These are phyloP conservation scores for Leccinum variicolor DNA, from an alignment of 768 basidiomycete genomes.

Conservation along the genomic window DNA sequence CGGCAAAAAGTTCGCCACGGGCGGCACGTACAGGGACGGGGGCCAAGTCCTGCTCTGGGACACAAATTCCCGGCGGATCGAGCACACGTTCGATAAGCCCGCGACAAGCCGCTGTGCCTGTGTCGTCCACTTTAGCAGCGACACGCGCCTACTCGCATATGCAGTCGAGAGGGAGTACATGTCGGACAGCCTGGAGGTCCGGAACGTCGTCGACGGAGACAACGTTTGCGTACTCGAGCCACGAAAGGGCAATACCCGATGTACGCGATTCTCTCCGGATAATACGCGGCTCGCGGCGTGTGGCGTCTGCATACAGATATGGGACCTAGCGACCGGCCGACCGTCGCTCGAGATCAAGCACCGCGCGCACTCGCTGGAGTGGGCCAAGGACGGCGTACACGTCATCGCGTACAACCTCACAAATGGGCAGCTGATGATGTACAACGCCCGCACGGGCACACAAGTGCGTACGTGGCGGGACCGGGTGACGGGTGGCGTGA, in stretches of 20 bases:
- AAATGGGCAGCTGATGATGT: constrained; percentile 25
- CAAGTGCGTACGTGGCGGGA: constrained; percentile 23
- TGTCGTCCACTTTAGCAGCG: constrained; percentile 23
- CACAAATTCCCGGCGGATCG: constrained; percentile 18
- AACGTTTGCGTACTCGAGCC: constrained; percentile 18
- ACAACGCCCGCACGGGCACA: constrained; percentile 14
- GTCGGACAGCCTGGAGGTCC: constrained; percentile 21
- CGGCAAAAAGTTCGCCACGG: constrained; percentile 23
- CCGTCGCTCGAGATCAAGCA: constrained; percentile 26
- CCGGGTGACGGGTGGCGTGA: not conserved
- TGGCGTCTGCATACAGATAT: constrained; percentile 23
- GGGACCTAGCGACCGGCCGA: constrained; percentile 16
- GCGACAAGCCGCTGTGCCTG: constrained; percentile 20
- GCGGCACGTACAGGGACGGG: constrained; percentile 23
- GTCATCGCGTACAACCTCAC: constrained; percentile 22
- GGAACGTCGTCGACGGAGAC: constrained; percentile 10
- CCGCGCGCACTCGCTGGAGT: constrained; percentile 23
- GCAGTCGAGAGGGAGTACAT: constrained; percentile 26
- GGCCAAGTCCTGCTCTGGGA: constrained; percentile 25
- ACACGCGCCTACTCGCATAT: constrained; percentile 16
- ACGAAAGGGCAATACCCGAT: constrained; percentile 21
- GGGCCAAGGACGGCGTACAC: constrained; percentile 19
- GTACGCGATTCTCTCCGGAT: constrained; percentile 25
- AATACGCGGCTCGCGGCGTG: constrained; percentile 22
- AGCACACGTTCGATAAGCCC: constrained; percentile 23